Percentiles rank a stretch among this genome's conserved stretches.
phyloP scores from a whole-genome alignment of 805 yeast species.

The Suhomyces sp. region DNA sequence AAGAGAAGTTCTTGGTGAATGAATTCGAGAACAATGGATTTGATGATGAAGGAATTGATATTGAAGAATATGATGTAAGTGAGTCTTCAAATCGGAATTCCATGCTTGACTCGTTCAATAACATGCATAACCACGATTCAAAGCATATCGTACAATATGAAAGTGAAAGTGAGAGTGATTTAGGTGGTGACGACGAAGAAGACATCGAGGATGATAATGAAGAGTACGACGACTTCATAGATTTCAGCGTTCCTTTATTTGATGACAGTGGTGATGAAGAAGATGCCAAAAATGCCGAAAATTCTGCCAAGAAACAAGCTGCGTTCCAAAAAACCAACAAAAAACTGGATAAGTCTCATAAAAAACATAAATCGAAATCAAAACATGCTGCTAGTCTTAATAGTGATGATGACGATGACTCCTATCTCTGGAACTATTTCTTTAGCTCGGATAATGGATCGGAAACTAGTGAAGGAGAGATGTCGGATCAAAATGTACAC shows the following conservation, averaged over 20 bases:
- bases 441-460: constrained; percentile 47
- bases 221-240: constrained; percentile 40
- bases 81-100: constrained; percentile 15
- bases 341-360: constrained; percentile 7
- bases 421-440: constrained; percentile 73
- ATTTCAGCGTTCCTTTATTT: constrained; percentile 33
- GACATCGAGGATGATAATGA: constrained; percentile 37
- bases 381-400: constrained; percentile 18
- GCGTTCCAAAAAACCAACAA: background rate
- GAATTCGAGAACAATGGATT: constrained; percentile 48
- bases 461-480: constrained; percentile 12
- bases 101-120: constrained; percentile 21
- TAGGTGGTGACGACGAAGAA: constrained; percentile 26
- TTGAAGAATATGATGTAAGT: constrained; percentile 22
- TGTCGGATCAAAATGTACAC: constrained; percentile 1
- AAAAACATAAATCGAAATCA: constrained; percentile 12
- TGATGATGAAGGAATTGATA: constrained; percentile 39
- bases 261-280: constrained; percentile 16
- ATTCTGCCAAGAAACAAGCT: background rate
- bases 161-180: constrained; percentile 34
- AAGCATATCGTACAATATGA: constrained; percentile 43
- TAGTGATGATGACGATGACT: constrained; percentile 59
- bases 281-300: background rate
- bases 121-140: constrained; percentile 19
- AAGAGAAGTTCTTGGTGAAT: constrained; percentile 44